A percentile compares a stretch with the other conserved stretches of the same genome.
These are phyloP conservation scores for Stagonosporopsis cucurbitacearum DNA, from an alignment of 2,329 filamentous ascomycete genomes.

Conservation along the genomic window DNA sequence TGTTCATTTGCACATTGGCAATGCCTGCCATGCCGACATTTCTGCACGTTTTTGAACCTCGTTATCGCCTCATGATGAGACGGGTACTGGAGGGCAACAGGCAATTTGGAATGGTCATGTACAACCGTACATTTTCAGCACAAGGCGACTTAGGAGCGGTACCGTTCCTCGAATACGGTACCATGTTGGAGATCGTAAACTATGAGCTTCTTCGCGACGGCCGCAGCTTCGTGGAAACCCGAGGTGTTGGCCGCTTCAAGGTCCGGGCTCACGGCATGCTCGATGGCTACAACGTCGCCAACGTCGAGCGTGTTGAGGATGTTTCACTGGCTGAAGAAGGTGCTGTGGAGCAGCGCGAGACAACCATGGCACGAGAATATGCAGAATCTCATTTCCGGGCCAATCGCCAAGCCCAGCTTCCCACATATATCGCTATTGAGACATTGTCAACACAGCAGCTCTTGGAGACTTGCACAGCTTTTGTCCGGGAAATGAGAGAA, in stretches of 20 bases:
- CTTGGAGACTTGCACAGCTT: slow-evolving; percentile 69
- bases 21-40: slow-evolving; percentile 85
- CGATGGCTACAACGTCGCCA: slow-evolving; percentile 81
- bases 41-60: slow-evolving; percentile 89
- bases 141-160: slow-evolving; percentile 61
- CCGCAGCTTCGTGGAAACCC: slow-evolving; percentile 79
- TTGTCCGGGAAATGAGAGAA: slow-evolving; percentile 71
- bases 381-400: slow-evolving; percentile 46
- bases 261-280: slow-evolving; percentile 68
- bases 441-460: slow-evolving; percentile 73
- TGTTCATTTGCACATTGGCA: slow-evolving; percentile 83
- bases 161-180: slow-evolving; percentile 77
- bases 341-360: slow-evolving; percentile 73
- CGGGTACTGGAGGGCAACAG: slow-evolving; percentile 74
- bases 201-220: slow-evolving; percentile 79
- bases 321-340: slow-evolving; percentile 84
- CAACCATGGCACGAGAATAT: slow-evolving; percentile 48
- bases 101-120: slow-evolving; percentile 86
- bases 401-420: slow-evolving; percentile 36
- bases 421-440: slow-evolving; percentile 51
- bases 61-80: slow-evolving; percentile 88
- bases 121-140: slow-evolving; percentile 61
- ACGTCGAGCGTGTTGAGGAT: slow-evolving; percentile 79
- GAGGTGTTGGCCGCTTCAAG: slow-evolving; percentile 77
- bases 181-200: slow-evolving; percentile 76